Conservation (phyloP, 176 grass and related monocot genomes). For the Eleusine indica region DNA sequence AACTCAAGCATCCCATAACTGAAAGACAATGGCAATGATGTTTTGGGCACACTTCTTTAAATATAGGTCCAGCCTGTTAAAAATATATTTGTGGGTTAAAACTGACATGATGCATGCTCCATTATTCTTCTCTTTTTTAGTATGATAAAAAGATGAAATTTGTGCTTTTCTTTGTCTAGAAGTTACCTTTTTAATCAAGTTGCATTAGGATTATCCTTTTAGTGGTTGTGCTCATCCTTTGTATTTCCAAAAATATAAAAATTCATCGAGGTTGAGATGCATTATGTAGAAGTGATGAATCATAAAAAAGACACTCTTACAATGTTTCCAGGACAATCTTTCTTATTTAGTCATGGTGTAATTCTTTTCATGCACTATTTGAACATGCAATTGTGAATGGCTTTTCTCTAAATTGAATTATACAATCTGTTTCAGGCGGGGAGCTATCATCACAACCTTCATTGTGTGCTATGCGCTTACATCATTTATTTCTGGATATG, state of each 20-base stretch:
- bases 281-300: not conserved
- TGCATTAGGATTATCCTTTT: not conserved
- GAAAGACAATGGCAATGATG: not conserved
- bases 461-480: conserved; percentile 99
- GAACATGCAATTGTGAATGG: not conserved
- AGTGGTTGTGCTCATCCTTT: not conserved
- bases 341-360: conserved; percentile 5
- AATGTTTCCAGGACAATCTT: not conserved
- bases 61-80: not conserved
- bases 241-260: not conserved
- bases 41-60: not conserved
- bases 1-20: not conserved
- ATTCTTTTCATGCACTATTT: conserved; percentile 10
- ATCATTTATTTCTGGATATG: conserved; percentile 96
- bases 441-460: conserved; percentile 92
- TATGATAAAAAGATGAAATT: not conserved
- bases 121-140: not conserved
- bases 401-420: conserved; percentile 37
- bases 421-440: conserved; percentile 58
- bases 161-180: not conserved
- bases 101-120: not conserved
- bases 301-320: not conserved
- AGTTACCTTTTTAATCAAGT: not conserved
- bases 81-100: not conserved
- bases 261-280: not conserved